These are phyloP conservation scores for Auriculariales sp. DNA, from an alignment of 768 basidiomycete species.

Conservation along the genomic window DNA sequence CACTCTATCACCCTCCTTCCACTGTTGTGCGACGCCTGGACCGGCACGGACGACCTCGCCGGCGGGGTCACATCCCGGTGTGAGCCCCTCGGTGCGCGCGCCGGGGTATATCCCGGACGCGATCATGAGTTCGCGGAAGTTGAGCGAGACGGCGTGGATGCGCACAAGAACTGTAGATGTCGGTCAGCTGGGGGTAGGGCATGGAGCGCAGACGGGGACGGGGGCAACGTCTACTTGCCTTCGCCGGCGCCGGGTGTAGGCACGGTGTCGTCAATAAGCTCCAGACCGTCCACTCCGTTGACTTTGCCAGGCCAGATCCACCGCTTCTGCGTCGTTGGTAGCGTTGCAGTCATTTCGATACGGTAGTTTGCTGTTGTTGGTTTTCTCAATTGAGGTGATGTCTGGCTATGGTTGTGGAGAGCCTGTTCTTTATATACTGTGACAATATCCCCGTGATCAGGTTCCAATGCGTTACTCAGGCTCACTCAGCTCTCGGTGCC, in stretches of 20 bases:
- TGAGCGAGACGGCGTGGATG: neutral
- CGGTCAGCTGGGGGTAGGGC: neutral
- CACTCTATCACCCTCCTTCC: slow-evolving; percentile 6
- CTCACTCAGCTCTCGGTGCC: no score
- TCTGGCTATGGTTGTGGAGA: no score
- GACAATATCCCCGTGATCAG: no score
- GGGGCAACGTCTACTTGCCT: no score
- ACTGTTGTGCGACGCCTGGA: slow-evolving; percentile 1
- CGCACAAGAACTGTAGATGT: neutral
- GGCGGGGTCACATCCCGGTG: slow-evolving; percentile 3
- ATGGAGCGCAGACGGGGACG: neutral
- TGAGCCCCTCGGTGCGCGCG: neutral
- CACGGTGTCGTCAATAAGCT: neutral
- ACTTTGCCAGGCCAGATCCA: neutral
- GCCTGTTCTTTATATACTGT: no score
- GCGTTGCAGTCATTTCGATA: no score
- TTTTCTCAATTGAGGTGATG: no score
- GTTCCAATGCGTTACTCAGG: no score
- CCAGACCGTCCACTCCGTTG: neutral
- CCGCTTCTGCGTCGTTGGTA: neutral
- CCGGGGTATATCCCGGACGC: neutral
- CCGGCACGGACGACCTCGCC: slow-evolving; percentile 5
- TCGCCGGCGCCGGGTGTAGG: neutral
- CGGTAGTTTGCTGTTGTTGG: no score
- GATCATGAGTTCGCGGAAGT: neutral